These are phyloP conservation scores for Puccinia polysora DNA, from an alignment of 1,284 basidiomycete species.

Conservation along the genomic window DNA sequence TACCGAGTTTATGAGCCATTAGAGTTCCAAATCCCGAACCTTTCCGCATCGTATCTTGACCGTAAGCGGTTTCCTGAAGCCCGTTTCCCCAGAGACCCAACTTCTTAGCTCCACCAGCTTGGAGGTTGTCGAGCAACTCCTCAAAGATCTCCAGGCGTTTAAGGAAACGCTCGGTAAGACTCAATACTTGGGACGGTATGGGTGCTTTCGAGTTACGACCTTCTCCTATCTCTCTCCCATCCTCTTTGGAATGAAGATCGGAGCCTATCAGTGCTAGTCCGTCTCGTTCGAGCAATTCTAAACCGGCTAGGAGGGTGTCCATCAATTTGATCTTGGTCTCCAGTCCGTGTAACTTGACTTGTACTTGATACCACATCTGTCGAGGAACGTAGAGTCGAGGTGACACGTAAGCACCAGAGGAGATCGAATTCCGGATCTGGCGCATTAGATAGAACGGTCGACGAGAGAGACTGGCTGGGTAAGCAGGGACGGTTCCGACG, in stretches of 20 bases:
- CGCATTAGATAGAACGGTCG: conserved; percentile 87
- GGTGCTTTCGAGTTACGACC: conserved; percentile 39
- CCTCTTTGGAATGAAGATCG: conserved; percentile 9
- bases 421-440: conserved; percentile 72
- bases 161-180: conserved; percentile 51
- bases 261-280: conserved; percentile 45
- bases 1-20: conserved; percentile 47
- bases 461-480: conserved; percentile 42
- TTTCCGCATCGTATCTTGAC: conserved; percentile 62
- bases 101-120: conserved; percentile 65
- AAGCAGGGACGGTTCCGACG: conserved; percentile 9
- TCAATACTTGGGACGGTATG: conserved; percentile 51
- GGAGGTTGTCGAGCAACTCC: conserved; percentile 70
- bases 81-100: conserved; percentile 64
- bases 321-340: conserved; percentile 80
- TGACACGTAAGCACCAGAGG: conserved; percentile 80
- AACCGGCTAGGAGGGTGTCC: conserved; percentile 67
- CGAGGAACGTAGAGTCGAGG: conserved; percentile 78
- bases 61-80: conserved; percentile 19
- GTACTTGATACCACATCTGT: conserved; percentile 82
- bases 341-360: conserved; percentile 72
- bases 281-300: conserved; percentile 63
- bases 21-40: conserved; percentile 56
- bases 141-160: conserved; percentile 66
- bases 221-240: conserved; percentile 28